Evolutionary conservation across 2,329 filamentous ascomycete species (phyloP), one percentile per base, ranked within the genome.

Genomic region (Albifimbria verrucaria): DNA sequence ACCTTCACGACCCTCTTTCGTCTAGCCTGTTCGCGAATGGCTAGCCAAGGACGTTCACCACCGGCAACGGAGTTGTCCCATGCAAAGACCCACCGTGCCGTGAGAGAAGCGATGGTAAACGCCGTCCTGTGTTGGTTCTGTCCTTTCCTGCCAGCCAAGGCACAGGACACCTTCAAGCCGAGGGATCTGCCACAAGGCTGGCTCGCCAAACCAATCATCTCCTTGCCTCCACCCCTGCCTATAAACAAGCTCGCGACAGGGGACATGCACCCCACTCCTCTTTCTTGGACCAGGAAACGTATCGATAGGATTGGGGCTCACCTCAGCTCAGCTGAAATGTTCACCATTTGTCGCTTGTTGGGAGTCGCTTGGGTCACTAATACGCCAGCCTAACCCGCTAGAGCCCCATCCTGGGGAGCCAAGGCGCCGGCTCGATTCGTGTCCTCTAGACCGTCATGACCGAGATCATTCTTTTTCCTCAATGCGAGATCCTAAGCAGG

Each of bases 121-220:
- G 32, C 32, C 32, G 11, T 15, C 12, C 32, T 12, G 12, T 39
- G 32, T 39, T 39, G 32, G 32, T 39, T 15, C 5, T 39, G 18
- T 39, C n/a, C n/a, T n/a, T n/a, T n/a, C 32, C 12, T 12, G 32
- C 32, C 32, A n/a, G 18, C 32, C 32, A 39, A 39, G 32, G 32
- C 32, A 39, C 11, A 7, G 6, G 32, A 39, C 32, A 6, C 6
- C 32, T 39, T n/a, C 4, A 39, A 39, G 15, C 32, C 12, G 18
- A 17, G 32, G 15, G 42, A 48, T 48, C 46, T 32, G 20, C 44
- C 46, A 36, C 46, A 48, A 26, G 46, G 46, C 46, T 48, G 46
- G 26, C 46, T 21, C 10, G 42, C 15, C 42, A 44, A n/a, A 23
- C 44, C 44, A 47, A 47, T 47, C 44, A 26, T 32, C 26, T 39